These are phyloP conservation scores for Ganoderma resinaceum DNA, from an alignment of 1,284 basidiomycete genomes.

Conservation along the genomic window DNA sequence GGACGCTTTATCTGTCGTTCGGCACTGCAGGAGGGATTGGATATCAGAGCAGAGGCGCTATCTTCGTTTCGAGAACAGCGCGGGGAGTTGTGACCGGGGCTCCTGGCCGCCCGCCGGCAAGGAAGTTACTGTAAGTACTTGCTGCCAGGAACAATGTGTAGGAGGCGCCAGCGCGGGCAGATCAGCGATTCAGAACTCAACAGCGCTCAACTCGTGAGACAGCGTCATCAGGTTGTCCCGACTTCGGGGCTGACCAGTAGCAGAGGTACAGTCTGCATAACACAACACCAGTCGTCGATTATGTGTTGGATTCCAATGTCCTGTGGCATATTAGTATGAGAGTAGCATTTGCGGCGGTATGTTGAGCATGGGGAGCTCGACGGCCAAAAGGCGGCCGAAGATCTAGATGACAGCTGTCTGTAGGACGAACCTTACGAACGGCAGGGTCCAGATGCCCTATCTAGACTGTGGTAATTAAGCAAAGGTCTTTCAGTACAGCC, in stretches of 20 bases:
- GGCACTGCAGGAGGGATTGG: not conserved
- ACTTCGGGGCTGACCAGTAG: not conserved
- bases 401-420: not conserved
- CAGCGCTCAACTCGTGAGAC: not conserved
- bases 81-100: slow-evolving; percentile 10
- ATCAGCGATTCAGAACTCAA: slow-evolving; percentile 1
- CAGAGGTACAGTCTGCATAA: not conserved
- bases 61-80: not conserved
- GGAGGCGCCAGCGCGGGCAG: slow-evolving; percentile 2
- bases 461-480: not conserved
- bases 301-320: not conserved
- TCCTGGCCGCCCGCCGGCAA: not conserved
- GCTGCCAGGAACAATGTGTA: not conserved
- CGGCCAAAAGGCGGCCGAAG: not conserved
- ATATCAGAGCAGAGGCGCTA: slow-evolving; percentile 1
- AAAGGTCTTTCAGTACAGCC: not conserved
- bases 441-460: not conserved
- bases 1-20: slow-evolving; percentile 4
- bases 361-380: not conserved
- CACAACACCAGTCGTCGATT: not conserved
- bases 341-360: not conserved
- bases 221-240: not conserved
- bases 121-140: not conserved
- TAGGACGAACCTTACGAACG: not conserved
- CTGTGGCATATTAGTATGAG: not conserved